Evolutionary conservation across 208 protist species (phyloP), one percentile per base, ranked within the genome.

Genomic region (Wallacemonas collosoma): DNA sequence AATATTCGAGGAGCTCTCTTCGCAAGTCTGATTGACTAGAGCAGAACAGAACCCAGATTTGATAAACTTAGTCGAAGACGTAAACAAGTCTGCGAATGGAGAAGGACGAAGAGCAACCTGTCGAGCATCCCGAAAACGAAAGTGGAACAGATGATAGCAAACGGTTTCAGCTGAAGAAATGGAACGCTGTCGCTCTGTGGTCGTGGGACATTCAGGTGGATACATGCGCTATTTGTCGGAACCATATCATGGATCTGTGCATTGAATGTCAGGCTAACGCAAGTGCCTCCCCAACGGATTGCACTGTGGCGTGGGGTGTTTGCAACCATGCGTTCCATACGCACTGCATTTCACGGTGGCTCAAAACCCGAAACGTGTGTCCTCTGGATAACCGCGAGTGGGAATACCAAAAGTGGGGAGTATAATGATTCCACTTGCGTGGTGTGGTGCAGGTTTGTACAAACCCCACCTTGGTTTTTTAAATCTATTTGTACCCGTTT

Each of bases 281-380:
- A 74, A 85, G 71, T 47, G 90, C 74, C 47, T 82, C 91, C 38
- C 97, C 96, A 0, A 95, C 83, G 72, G 97, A 99, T 56, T 99
- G 98, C 77, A 99, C 91, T 43, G 97, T 99, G 12, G 98, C 98
- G 2, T 99, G 98, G 98, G 98, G 98, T 40, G 81, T 93, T n/a
- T 99, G 98, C 90, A 99, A 99, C 74, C 98, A 99, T 73, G 98
- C 98, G 4, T 99, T 99, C 84, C 98, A 99, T 76, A 99, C 98
- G 72, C 98, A 99, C 80, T 99, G 98, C 81, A 99, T 99, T 72
- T 98, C 97, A 8, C 85, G 97, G 40, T 99, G 98, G 98, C 90
- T 99, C 3, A 99, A 99, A 77, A 99, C 98, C 1, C 89, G 98
- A 38, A 97, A 99, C 77, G 98, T 99, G 1, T 99, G 98, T 76